Base-by-base conservation (phyloP, 2,329 filamentous ascomycete genomes). In the Colletotrichum tanaceti region DNA sequence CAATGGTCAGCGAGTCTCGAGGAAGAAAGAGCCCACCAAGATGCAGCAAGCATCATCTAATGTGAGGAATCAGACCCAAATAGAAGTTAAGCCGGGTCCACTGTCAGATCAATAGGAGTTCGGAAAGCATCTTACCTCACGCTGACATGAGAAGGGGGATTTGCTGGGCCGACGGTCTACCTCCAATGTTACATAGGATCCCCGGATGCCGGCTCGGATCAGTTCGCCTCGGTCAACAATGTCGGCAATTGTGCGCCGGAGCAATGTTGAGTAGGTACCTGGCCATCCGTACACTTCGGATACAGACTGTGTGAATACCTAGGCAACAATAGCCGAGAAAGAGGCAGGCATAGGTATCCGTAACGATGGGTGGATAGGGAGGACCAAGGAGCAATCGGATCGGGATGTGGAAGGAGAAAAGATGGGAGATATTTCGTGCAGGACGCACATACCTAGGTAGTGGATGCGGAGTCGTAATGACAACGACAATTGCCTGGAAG, bases 361-460 rank as follows among this genome's bases (percentile, higher is more conserved):
- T n/a, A n/a, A n/a, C n/a, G n/a, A n/a, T 18, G 58, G 41, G 38
- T 32, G 24, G 60, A 58, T 63, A 50, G 52, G 24, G 28, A 41
- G 11, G 20, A n/a, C 20, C n/a, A 32, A 22, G 44, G 65, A 59
- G 54, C 28, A 28, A 28, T 1, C 60, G 61, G 54, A 46, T 60
- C 61, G 61, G 65, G 41, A 60, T 49, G 62, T 65, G 62, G 55
- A 68, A 68, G 61, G 65, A 60, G 61, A 55, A 55, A 68, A 60
- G 65, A 68, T 47, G 49, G 28, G 65, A 65, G 58, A 63, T 63
- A 46, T 59, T 22, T 13, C 24, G 24, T 18, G 22, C 22, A 14
- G 24, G 4, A 50, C 3, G n/a, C 7, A 44, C 18, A n/a, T 10
- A n/a, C n/a, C n/a, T n/a, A n/a, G n/a, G 41, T 18, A 10, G 41